Base-by-base conservation (phyloP, 1,139 yeast species). In the Scheffersomyces quercinus region DNA sequence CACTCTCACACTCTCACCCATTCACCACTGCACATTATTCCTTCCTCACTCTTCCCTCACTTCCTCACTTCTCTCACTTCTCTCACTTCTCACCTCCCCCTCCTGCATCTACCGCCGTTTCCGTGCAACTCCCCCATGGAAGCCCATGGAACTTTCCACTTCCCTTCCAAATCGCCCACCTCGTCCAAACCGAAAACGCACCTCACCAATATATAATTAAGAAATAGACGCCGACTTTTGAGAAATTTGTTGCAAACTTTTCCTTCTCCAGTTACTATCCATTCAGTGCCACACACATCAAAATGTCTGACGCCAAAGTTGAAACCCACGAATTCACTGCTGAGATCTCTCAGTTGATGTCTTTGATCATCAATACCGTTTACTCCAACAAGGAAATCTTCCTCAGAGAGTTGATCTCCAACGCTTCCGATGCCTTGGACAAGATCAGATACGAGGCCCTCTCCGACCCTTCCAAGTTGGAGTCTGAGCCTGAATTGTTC, bases 261-360 rank as follows among this genome's bases (percentile, higher is more conserved):
- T 20, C 26, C 26, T 20, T 20, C 26, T 20, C 26, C 26, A 20
- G 26, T 20, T 20, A 20, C 26, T 20, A 20, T 5, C 26, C 26
- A 20, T 20, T 20, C 26, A 35, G 15, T 36, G 28, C 20, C 20
- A 35, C 20, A 40, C 37, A 40, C 32, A 36, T 38, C 40, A 47
- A 35, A 36, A 83, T 83, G 90, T 73, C 87, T 56, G 77, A 76
- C 65, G 55, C 66, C 47, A 80, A 81, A 65, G 72, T 81, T 65
- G 95, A 87, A 79, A 85, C 95, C 50, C 89, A 82, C 70, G 99
- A 93, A 81, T 93, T 93, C 79, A 97, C 96, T 73, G 99, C 99
- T 83, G 99, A 93, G 90, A 95, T 93, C 75, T 88, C 98, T 85
- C 99, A 93, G 96, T 83, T 95, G 84, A 88, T 95, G 98, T 88